A percentile compares a stretch with the other conserved stretches of the same genome.
Conservation (phyloP, 768 basidiomycete species). For the Hortiboletus campestris region DNA sequence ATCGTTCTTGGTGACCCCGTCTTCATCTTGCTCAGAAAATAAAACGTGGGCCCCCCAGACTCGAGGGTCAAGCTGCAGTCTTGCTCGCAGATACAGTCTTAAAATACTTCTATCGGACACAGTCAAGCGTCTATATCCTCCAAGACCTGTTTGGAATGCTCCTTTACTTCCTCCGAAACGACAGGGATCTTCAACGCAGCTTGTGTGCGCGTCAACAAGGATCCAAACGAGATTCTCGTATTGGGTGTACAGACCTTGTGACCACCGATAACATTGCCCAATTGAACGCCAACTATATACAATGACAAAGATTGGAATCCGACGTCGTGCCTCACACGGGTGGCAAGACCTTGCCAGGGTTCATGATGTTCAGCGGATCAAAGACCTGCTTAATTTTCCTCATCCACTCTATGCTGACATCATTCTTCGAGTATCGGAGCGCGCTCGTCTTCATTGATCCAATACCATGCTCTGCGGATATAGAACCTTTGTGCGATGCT, state of each 20-base stretch:
- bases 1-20: slow-evolving; percentile 93
- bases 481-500: slow-evolving; percentile 82
- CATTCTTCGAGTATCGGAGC: slow-evolving; percentile 81
- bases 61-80: slow-evolving; percentile 33
- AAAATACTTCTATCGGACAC: neutral
- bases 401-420: slow-evolving; percentile 84
- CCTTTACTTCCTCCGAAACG: slow-evolving; percentile 16
- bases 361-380: slow-evolving; percentile 91
- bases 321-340: neutral
- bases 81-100: no score
- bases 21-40: slow-evolving; percentile 66
- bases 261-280: slow-evolving; percentile 19
- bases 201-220: slow-evolving; percentile 2
- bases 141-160: slow-evolving; percentile 7
- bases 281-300: neutral
- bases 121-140: slow-evolving; percentile 5
- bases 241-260: slow-evolving; percentile 14
- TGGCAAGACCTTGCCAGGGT: slow-evolving; percentile 78
- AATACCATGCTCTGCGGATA: slow-evolving; percentile 97
- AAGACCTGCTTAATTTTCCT: slow-evolving; percentile 84
- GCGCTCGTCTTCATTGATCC: slow-evolving; percentile 95
- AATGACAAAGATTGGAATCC: neutral
- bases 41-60: slow-evolving; percentile 16
- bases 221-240: no score
- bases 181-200: slow-evolving; percentile 25